phyloP scores from a whole-genome alignment of 306 rosid species.

The Citrullus amarus region DNA sequence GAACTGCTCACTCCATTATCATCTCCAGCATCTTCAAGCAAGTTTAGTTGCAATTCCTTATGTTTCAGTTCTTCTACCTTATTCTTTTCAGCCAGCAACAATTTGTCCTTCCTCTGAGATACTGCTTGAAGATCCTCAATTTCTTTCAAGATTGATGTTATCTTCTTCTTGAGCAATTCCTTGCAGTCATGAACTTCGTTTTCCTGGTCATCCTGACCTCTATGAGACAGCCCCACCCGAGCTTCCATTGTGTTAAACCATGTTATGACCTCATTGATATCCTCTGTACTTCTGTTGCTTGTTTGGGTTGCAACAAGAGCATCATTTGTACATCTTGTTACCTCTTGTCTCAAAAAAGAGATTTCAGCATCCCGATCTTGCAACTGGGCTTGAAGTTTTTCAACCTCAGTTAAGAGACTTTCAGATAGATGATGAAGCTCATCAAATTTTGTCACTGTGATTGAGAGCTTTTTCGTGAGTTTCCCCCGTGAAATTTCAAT shows the following conservation, averaged over 20 bases:
- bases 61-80: slow-evolving; percentile 52
- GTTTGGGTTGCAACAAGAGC: slow-evolving; percentile 74
- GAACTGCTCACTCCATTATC: slow-evolving; percentile 32
- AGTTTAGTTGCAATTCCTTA: slow-evolving; percentile 20
- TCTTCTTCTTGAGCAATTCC: slow-evolving; percentile 57
- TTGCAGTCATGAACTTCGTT: slow-evolving; percentile 39
- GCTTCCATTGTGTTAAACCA: slow-evolving; percentile 59
- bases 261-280: slow-evolving; percentile 45
- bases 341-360: slow-evolving; percentile 96
- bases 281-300: slow-evolving; percentile 50
- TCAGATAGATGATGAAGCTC: slow-evolving; percentile 88
- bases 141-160: slow-evolving; percentile 46
- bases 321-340: slow-evolving; percentile 87
- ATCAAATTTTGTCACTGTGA: slow-evolving; percentile 80
- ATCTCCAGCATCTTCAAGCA: slow-evolving; percentile 30
- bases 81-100: slow-evolving; percentile 64
- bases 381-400: slow-evolving; percentile 80
- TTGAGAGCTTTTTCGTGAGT: slow-evolving; percentile 67
- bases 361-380: slow-evolving; percentile 90
- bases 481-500: slow-evolving; percentile 68
- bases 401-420: slow-evolving; percentile 83
- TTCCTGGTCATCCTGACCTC: slow-evolving; percentile 34
- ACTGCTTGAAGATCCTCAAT: slow-evolving; percentile 42
- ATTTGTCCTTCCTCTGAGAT: slow-evolving; percentile 49
- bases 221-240: slow-evolving; percentile 37